Evolutionary conservation across 805 yeast species (phyloP), one percentile per base, ranked within the genome.

Genomic region (Wickerhamomyces ciferrii): DNA sequence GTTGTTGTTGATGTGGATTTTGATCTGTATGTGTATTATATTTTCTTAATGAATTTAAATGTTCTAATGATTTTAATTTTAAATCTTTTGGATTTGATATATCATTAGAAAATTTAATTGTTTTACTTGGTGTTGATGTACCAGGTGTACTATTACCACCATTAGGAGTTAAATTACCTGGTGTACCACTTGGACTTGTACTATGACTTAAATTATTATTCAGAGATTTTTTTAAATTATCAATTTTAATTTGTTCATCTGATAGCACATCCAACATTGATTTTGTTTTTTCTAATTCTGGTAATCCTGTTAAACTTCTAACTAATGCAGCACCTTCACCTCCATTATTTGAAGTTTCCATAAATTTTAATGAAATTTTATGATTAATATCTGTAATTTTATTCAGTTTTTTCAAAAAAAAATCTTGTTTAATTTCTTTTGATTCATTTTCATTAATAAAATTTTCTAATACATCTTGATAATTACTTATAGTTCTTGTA

Each of bases 261-360:
- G 53, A 43, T 5, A n/a, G n/a, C n/a, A 51, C 59, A 45, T 58
- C 62, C 43, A 60, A 45, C 60, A 60, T 54, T 9, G 63, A 60
- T 43, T 52, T 57, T 2, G 45, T 45, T 34, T 52, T 55, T 25
- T 46, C 47, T 3, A 58, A 25, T 17, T 46, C 43, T 3, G 62
- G 61, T 66, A 55, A 23, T 9, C 74, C 76, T 0, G 78, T 72
- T 21, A 72, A 52, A 0, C 70, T 60, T 29, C 76, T 60, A 25
- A 74, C 72, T 18, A 72, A 50, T 35, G 63, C 65, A 0, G 71
- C 72, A 15, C 69, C 67, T 43, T 66, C 70, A 14, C 63, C 66
- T 18, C 69, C 72, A 20, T 50, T 49, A 29, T 51, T 56, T 3
- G 72, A 71, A n/a, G 66, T 64, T 37, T 62, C 66, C 18, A 53